Evolutionary conservation across 805 yeast genomes (phyloP).

Genomic region (Schwanniomyces sp.): DNA sequence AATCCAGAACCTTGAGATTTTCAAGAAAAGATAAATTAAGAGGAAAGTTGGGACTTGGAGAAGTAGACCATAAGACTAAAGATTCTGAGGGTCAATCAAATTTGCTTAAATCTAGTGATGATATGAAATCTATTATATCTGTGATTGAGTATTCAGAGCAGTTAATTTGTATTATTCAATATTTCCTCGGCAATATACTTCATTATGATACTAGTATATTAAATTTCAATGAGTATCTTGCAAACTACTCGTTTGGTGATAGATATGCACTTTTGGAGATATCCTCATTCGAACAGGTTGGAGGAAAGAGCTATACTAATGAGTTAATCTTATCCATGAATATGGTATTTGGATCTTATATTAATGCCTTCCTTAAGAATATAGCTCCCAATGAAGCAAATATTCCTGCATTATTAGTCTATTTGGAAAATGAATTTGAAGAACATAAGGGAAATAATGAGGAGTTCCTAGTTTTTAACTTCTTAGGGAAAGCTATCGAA

Average conservation of each 20-base stretch:
- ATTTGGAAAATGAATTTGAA: constrained; percentile 24
- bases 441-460: constrained; percentile 55
- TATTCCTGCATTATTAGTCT: constrained; percentile 31
- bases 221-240: constrained; percentile 30
- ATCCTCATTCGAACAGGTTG: constrained; percentile 25
- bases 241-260: constrained; percentile 22
- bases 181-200: constrained; percentile 40
- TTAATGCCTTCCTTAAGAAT: constrained; percentile 33
- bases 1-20: constrained; percentile 30
- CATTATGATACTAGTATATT: constrained; percentile 35
- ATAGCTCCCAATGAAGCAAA: constrained; percentile 36
- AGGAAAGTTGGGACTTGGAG: constrained; percentile 6
- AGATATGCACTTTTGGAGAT: constrained; percentile 19
- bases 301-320: constrained; percentile 44
- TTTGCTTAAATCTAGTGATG: constrained; percentile 21
- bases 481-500: constrained; percentile 51
- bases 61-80: constrained; percentile 3
- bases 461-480: constrained; percentile 55
- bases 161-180: constrained; percentile 36
- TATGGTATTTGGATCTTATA: constrained; percentile 44
- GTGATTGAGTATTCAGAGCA: constrained; percentile 35
- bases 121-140: constrained; percentile 31
- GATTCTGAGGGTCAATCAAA: constrained; percentile 4
- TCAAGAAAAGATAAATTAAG: constrained; percentile 29
- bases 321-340: constrained; percentile 47